Conservation (phyloP, 2,329 filamentous ascomycete species). For the Rhynchosporium agropyri region DNA sequence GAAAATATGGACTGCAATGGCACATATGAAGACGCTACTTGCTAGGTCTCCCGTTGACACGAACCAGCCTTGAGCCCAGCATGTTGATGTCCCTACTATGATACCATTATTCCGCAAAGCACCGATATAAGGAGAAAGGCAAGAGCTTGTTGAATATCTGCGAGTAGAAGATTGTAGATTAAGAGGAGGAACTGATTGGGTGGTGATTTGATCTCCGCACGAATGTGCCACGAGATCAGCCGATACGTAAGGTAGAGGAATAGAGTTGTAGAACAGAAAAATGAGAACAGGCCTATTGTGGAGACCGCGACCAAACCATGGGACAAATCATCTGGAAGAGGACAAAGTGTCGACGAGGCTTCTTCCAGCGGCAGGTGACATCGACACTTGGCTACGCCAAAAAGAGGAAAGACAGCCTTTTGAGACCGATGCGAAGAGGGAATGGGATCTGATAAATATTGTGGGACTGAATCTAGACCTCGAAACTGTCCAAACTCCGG, state of each 20-base stretch:
- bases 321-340: conserved; percentile 37
- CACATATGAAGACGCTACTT: conserved; percentile 67
- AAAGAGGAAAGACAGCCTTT: conserved; percentile 9
- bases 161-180: conserved; percentile 69
- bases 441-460: conserved; percentile 9
- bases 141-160: conserved; percentile 67
- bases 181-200: conserved; percentile 70
- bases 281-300: conserved; percentile 50
- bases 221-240: conserved; percentile 37
- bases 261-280: conserved; percentile 48
- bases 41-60: conserved; percentile 67
- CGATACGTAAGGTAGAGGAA: conserved; percentile 48
- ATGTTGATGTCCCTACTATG: conserved; percentile 55
- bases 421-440: not conserved
- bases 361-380: conserved; percentile 31
- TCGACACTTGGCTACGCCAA: conserved; percentile 8
- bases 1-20: conserved; percentile 69
- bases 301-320: conserved; percentile 50
- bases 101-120: conserved; percentile 60
- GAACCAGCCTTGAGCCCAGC: conserved; percentile 69
- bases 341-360: conserved; percentile 33
- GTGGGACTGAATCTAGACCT: not conserved
- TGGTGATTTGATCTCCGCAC: conserved; percentile 33
- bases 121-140: conserved; percentile 63
- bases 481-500: conserved; percentile 7